These are phyloP conservation scores for Solanum chacoense DNA, from an alignment of 305 asterid species.

Conservation along the genomic window DNA sequence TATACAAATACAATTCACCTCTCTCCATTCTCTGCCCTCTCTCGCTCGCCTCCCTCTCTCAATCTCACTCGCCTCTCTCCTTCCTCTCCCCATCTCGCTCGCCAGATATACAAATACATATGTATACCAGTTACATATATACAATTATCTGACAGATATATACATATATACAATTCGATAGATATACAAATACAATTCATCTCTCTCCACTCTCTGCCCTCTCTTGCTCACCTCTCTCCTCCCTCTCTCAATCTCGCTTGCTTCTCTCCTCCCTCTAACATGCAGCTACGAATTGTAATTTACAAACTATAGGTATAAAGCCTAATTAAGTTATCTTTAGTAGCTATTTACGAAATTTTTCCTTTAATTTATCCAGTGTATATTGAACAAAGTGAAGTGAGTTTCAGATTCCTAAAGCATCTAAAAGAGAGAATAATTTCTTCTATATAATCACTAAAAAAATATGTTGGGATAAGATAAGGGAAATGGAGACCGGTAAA, in stretches of 20 bases:
- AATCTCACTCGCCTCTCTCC: no score
- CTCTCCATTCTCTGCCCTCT: background rate
- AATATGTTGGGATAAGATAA: background rate
- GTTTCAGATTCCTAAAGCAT: background rate
- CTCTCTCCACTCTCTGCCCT: no score
- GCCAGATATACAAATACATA: no score
- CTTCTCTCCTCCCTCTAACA: background rate
- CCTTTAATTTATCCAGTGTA: background rate
- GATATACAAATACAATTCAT: no score
- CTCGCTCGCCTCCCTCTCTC: no score
- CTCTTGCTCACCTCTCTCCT: no score
- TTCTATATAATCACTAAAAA: background rate
- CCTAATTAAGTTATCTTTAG: no score
- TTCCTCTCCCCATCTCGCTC: no score
- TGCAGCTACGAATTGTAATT: background rate
- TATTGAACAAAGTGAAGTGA: background rate
- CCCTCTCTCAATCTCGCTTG: no score
- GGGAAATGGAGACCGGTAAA: background rate
- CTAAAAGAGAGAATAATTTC: background rate
- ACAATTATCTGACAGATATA: no score
- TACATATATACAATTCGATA: no score
- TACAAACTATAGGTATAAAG: background rate
- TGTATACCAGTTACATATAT: no score
- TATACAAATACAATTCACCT: background rate
- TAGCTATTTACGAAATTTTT: background rate